A percentile compares a stretch with the other conserved stretches of the same genome.
phyloP scores from a whole-genome alignment of 495 filamentous ascomycete genomes.

The Penicillium longicatenatum region DNA sequence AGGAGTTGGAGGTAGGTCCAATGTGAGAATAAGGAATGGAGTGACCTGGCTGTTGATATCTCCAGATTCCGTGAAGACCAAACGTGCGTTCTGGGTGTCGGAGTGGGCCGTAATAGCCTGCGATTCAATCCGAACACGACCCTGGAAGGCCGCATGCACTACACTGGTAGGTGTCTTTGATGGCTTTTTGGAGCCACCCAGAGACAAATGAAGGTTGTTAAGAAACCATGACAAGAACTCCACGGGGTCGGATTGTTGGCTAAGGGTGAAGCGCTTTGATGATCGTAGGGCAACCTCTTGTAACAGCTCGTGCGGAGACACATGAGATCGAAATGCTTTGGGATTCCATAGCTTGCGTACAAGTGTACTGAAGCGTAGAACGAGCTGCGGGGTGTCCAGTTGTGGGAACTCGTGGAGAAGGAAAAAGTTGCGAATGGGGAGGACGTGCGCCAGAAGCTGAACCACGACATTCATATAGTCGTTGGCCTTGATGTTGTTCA shows the following conservation, averaged over 20 bases:
- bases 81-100: constrained; percentile 75
- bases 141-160: constrained; percentile 91
- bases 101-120: constrained; percentile 93
- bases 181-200: constrained; percentile 89
- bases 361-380: constrained; percentile 82
- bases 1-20: constrained; percentile 89
- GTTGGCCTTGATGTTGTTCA: constrained; percentile 99
- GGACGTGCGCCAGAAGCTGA: constrained; percentile 89
- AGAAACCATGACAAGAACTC: constrained; percentile 98
- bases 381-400: constrained; percentile 56
- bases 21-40: constrained; percentile 85
- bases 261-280: constrained; percentile 90
- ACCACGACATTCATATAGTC: constrained; percentile 97
- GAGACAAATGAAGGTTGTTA: constrained; percentile 87
- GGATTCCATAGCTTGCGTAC: constrained; percentile 99
- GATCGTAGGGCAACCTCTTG: constrained; percentile 91
- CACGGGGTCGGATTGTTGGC: constrained; percentile 88
- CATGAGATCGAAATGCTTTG: constrained; percentile 93
- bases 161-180: constrained; percentile 63
- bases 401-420: constrained; percentile 68
- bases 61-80: constrained; percentile 92
- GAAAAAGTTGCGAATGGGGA: constrained; percentile 89
- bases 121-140: constrained; percentile 85
- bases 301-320: constrained; percentile 94
- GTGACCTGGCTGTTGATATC: constrained; percentile 72